Conservation (phyloP, 192 early-diverging fungal genomes). For the Cladochytrium replicatum region DNA sequence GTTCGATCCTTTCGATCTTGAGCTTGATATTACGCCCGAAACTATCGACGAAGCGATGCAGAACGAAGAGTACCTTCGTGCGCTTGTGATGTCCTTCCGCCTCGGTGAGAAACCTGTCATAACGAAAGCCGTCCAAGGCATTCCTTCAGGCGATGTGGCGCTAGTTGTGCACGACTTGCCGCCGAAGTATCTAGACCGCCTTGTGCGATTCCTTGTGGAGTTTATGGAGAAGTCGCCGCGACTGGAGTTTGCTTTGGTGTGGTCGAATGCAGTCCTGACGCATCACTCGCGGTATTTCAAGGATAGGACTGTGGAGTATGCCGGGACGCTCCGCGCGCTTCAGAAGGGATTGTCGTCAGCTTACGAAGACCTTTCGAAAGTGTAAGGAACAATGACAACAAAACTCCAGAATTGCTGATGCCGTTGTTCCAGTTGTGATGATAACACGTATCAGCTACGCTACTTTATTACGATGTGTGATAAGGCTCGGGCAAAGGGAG, state of each 20-base stretch:
- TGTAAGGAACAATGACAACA: no score
- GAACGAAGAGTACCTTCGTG: constrained; percentile 70
- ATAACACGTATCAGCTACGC: constrained; percentile 63
- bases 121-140: constrained; percentile 63
- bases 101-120: constrained; percentile 79
- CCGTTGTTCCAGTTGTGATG: constrained; percentile 76
- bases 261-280: constrained; percentile 64
- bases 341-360: constrained; percentile 48
- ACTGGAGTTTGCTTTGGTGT: constrained; percentile 81
- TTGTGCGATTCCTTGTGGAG: constrained; percentile 73
- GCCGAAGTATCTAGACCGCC: constrained; percentile 71
- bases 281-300: constrained; percentile 54
- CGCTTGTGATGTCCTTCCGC: constrained; percentile 87
- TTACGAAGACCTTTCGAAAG: constrained; percentile 36
- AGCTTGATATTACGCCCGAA: constrained; percentile 90
- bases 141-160: constrained; percentile 64
- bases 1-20: constrained; percentile 98
- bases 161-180: constrained; percentile 72
- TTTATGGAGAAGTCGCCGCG: constrained; percentile 72
- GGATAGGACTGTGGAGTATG: constrained; percentile 35
- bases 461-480: constrained; percentile 32
- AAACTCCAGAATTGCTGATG: no score
- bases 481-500: no score
- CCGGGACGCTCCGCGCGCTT: constrained; percentile 52
- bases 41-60: constrained; percentile 66